Conservation (phyloP, 257 asterid species). For the Scutellaria baicalensis region DNA sequence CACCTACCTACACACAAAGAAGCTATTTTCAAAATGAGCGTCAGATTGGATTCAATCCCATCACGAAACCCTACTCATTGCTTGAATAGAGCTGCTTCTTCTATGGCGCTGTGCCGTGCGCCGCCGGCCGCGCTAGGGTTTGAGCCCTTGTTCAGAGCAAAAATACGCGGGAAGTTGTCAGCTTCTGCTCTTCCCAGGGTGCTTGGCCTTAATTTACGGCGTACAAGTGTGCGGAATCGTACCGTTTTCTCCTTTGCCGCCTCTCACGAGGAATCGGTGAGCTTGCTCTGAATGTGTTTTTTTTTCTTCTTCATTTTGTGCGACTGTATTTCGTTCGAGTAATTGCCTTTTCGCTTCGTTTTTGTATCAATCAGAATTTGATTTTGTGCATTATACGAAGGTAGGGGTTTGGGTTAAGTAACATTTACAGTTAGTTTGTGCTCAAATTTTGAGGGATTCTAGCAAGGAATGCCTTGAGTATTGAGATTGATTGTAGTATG, state of each 20-base stretch:
- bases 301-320: neutral
- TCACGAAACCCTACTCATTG: constrained; percentile 24
- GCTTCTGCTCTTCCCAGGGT: constrained; percentile 19
- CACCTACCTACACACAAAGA: neutral
- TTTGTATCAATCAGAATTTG: neutral
- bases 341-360: neutral
- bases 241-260: constrained; percentile 51
- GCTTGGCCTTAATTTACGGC: constrained; percentile 21
- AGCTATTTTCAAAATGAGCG: constrained; percentile 14
- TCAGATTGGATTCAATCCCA: constrained; percentile 22
- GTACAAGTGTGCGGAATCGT: constrained; percentile 26
- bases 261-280: constrained; percentile 76
- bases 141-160: constrained; percentile 16
- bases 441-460: neutral
- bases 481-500: neutral
- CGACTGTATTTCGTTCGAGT: neutral
- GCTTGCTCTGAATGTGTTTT: constrained; percentile 1
- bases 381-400: neutral
- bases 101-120: constrained; percentile 32
- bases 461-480: neutral
- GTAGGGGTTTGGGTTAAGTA: neutral
- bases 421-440: neutral
- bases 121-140: constrained; percentile 41
- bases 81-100: constrained; percentile 16
- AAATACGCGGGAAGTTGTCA: constrained; percentile 7